Evolutionary conservation across 2,329 filamentous ascomycete genomes (phyloP).

Genomic region (Penicillium occitanis): DNA sequence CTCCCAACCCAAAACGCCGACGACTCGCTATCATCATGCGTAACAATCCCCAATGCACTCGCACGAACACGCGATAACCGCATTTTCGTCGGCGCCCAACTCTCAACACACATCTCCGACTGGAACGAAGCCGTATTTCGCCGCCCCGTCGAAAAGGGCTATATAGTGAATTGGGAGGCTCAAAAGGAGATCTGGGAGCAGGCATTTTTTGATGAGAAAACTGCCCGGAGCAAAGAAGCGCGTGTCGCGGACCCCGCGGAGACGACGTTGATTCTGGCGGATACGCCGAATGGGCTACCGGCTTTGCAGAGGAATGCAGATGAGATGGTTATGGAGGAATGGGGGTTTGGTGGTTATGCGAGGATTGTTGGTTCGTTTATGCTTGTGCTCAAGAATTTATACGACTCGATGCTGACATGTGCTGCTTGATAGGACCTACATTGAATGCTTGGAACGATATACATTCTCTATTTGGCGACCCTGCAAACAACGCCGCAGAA

Average conservation of each 20-base stretch:
- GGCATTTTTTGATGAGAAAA: slow-evolving; percentile 72
- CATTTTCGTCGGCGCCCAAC: slow-evolving; percentile 75
- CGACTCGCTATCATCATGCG: slow-evolving; percentile 53
- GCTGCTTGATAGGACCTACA: slow-evolving; percentile 57
- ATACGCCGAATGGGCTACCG: slow-evolving; percentile 79
- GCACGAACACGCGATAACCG: slow-evolving; percentile 77
- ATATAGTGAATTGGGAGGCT: slow-evolving; percentile 93
- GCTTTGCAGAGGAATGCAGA: slow-evolving; percentile 86
- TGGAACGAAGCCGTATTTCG: slow-evolving; percentile 87
- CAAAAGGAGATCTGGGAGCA: slow-evolving; percentile 95
- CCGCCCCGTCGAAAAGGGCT: slow-evolving; percentile 89
- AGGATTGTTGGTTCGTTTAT: slow-evolving; percentile 64
- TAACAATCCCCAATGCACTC: slow-evolving; percentile 82
- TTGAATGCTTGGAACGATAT: slow-evolving; percentile 83
- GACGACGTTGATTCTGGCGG: slow-evolving; percentile 80
- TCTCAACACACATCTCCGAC: slow-evolving; percentile 72
- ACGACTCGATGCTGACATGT: neutral
- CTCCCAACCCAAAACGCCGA: slow-evolving; percentile 33
- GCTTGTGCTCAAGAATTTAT: neutral
- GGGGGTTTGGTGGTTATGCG: slow-evolving; percentile 84
- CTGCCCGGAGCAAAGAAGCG: slow-evolving; percentile 52
- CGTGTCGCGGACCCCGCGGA: slow-evolving; percentile 64
- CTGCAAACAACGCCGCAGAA: slow-evolving; percentile 46
- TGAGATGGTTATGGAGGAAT: slow-evolving; percentile 97
- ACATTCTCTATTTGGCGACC: slow-evolving; percentile 65